A percentile compares a stretch with the other conserved stretches of the same genome.
Conservation (phyloP, 2,329 filamentous ascomycete genomes). For the Apiospora marii region DNA sequence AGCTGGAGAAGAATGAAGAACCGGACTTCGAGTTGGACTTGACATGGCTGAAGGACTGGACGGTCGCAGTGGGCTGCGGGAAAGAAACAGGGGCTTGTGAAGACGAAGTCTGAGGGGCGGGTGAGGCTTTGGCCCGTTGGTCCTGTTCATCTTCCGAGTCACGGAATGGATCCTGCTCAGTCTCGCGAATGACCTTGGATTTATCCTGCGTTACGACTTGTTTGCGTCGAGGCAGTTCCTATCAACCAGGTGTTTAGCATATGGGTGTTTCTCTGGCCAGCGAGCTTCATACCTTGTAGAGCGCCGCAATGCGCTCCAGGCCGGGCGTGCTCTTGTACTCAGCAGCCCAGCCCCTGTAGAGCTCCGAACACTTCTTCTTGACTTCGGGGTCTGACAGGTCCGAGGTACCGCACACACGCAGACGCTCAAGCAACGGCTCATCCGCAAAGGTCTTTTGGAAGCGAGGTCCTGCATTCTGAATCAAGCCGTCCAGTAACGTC, state of each 20-base stretch:
- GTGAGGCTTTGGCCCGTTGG: constrained; percentile 39
- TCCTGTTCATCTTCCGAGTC: constrained; percentile 69
- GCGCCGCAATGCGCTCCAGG: constrained; percentile 77
- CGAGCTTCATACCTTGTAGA: constrained; percentile 69
- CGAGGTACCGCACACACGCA: constrained; percentile 87
- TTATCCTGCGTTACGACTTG: constrained; percentile 78
- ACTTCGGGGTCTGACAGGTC: constrained; percentile 85
- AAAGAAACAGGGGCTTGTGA: constrained; percentile 39
- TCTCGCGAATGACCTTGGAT: constrained; percentile 85
- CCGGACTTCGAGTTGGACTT: constrained; percentile 45
- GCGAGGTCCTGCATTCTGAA: constrained; percentile 88
- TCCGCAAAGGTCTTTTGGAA: constrained; percentile 91
- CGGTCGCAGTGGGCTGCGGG: constrained; percentile 39
- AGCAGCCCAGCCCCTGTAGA: constrained; percentile 87
- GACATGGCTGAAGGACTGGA: constrained; percentile 50
- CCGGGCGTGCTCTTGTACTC: constrained; percentile 84
- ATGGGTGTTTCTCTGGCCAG: neutral
- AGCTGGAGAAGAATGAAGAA: constrained; percentile 49
- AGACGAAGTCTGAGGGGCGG: constrained; percentile 40
- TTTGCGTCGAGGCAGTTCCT: constrained; percentile 72
- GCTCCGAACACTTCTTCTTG: constrained; percentile 83
- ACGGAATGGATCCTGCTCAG: constrained; percentile 73
- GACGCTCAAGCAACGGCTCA: constrained; percentile 87
- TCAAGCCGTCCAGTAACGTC: constrained; percentile 87
- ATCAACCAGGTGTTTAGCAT: constrained; percentile 14